These are phyloP conservation scores for Russula abietina DNA, from an alignment of 768 basidiomycete genomes.

Conservation along the genomic window DNA sequence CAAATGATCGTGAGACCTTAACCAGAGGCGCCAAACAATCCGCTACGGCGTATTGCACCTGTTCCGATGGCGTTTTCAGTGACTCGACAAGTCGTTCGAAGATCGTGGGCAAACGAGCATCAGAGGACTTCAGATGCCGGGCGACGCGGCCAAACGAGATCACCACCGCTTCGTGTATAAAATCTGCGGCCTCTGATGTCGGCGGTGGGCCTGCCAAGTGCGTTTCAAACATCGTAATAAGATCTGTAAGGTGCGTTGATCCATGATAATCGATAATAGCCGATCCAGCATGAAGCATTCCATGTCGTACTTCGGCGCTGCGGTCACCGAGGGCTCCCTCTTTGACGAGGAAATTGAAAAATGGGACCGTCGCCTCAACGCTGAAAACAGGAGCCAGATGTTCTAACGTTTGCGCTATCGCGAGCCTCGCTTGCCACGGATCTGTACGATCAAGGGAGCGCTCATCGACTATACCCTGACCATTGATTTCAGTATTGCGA, in stretches of 20 bases:
- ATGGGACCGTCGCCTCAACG: conserved; percentile 50
- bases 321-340: conserved; percentile 87
- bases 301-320: conserved; percentile 68
- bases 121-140: conserved; percentile 72
- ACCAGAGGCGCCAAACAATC: conserved; percentile 91
- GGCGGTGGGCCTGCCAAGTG: conserved; percentile 49
- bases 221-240: conserved; percentile 78
- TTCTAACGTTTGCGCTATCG: conserved; percentile 63
- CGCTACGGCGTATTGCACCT: conserved; percentile 93
- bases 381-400: conserved; percentile 62
- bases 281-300: conserved; percentile 83
- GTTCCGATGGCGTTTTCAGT: conserved; percentile 88
- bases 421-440: conserved; percentile 80
- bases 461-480: conserved; percentile 87
- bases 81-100: conserved; percentile 84
- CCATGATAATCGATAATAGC: conserved; percentile 82
- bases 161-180: conserved; percentile 90
- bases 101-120: conserved; percentile 71
- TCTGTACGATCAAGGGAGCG: conserved; percentile 81
- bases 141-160: conserved; percentile 93
- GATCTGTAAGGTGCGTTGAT: conserved; percentile 54
- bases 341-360: conserved; percentile 84
- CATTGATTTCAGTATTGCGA: conserved; percentile 9
- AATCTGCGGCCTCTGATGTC: conserved; percentile 70
- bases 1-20: conserved; percentile 53